These are phyloP conservation scores for Cunninghamia lanceolata DNA, from an alignment of 75 land plant genomes.

Conservation along the genomic window DNA sequence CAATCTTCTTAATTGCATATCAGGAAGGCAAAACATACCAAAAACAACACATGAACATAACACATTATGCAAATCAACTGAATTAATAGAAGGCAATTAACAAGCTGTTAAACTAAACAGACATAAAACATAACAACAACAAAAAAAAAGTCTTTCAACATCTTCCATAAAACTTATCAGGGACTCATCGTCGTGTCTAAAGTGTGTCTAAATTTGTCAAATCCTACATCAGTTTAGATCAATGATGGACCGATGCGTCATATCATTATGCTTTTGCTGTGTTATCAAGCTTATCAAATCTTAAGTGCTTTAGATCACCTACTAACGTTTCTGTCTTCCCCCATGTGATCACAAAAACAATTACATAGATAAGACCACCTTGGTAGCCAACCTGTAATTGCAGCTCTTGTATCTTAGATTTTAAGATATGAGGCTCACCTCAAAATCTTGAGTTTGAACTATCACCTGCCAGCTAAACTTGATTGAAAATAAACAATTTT, in stretches of 20 bases:
- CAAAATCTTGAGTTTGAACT: neutral
- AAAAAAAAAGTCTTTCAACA: too few species aligned
- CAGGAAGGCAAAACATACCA: neutral
- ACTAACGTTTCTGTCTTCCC: neutral
- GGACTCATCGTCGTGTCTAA: neutral
- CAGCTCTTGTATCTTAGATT: neutral
- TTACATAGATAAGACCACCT: neutral
- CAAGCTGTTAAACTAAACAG: neutral
- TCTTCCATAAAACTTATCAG: neutral
- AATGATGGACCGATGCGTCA: neutral
- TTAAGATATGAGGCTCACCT: neutral
- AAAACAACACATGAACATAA: neutral
- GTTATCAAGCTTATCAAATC: neutral
- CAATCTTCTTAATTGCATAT: neutral
- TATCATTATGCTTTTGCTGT: neutral
- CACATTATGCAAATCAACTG: neutral
- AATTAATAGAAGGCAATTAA: neutral
- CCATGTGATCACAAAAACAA: neutral
- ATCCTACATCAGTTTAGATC: neutral
- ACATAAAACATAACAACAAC: neutral
- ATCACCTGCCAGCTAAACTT: neutral
- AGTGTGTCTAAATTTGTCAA: neutral
- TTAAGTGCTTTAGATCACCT: neutral
- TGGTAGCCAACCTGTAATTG: neutral
- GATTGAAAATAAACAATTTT: neutral